These are phyloP conservation scores for Taiozyma sp. DNA, from an alignment of 1,139 yeast genomes.

Conservation along the genomic window DNA sequence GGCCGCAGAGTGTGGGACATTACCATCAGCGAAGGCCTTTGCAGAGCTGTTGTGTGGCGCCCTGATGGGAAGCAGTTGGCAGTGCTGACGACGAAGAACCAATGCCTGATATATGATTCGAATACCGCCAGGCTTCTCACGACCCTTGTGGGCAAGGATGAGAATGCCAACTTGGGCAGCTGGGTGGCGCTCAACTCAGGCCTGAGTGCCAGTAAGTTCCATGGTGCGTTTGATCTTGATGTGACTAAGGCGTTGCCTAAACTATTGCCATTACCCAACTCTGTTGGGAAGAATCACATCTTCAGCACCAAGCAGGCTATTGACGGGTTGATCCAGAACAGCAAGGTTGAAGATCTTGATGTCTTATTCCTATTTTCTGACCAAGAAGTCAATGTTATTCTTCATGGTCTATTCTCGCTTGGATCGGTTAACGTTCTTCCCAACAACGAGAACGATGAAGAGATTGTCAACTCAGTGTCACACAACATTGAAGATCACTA, in stretches of 20 bases:
- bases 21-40: slow-evolving; percentile 30
- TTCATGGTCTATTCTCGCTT: slow-evolving; percentile 32
- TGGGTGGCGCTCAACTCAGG: slow-evolving; percentile 16
- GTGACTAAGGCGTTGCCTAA: slow-evolving; percentile 24
- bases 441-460: slow-evolving; percentile 16
- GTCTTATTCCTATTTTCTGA: slow-evolving; percentile 28
- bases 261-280: slow-evolving; percentile 30
- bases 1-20: slow-evolving; percentile 49
- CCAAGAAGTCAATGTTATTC: slow-evolving; percentile 22
- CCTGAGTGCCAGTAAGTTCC: slow-evolving; percentile 5
- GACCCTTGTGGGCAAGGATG: slow-evolving; percentile 8
- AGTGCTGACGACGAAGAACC: slow-evolving; percentile 40
- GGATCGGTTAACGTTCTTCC: slow-evolving; percentile 17
- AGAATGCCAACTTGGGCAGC: slow-evolving; percentile 3
- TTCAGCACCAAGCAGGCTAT: slow-evolving; percentile 25
- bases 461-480: slow-evolving; percentile 16
- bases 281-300: slow-evolving; percentile 12
- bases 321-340: slow-evolving; percentile 26
- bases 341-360: slow-evolving; percentile 27
- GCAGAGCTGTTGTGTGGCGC: slow-evolving; percentile 34
- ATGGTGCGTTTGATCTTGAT: not conserved
- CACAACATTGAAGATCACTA: slow-evolving; percentile 12
- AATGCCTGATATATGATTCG: slow-evolving; percentile 44
- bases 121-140: slow-evolving; percentile 41
- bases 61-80: slow-evolving; percentile 38